Evolutionary conservation across 2,329 filamentous ascomycete species (phyloP).

Genomic region (Aspergillus glaucus): DNA sequence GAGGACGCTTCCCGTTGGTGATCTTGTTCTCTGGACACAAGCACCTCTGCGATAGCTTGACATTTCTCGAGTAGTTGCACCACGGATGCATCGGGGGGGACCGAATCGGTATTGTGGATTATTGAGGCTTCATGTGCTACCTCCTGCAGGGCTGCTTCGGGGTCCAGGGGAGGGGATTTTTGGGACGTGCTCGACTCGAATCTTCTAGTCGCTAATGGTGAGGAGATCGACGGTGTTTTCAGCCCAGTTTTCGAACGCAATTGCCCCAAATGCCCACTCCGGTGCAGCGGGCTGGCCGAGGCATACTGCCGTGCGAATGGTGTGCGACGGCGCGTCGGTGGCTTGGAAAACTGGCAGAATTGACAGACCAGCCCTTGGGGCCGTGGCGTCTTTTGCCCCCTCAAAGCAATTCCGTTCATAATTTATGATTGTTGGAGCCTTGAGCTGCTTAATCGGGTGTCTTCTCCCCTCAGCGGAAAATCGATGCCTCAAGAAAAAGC

Average conservation of each 20-base stretch:
- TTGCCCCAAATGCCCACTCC: slow-evolving; percentile 8
- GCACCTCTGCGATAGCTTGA: slow-evolving; percentile 24
- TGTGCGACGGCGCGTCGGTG: slow-evolving; percentile 12
- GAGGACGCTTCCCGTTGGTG: slow-evolving; percentile 5
- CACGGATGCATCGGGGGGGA: slow-evolving; percentile 31
- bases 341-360: slow-evolving; percentile 31
- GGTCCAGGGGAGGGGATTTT: slow-evolving; percentile 4
- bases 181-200: slow-evolving; percentile 15
- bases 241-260: slow-evolving; percentile 12
- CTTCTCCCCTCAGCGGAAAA: not conserved
- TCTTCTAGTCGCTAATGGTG: slow-evolving; percentile 5
- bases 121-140: slow-evolving; percentile 21
- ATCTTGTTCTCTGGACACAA: slow-evolving; percentile 22
- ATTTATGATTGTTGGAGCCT: not conserved
- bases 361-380: slow-evolving; percentile 29
- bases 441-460: not conserved
- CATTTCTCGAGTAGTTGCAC: slow-evolving; percentile 30
- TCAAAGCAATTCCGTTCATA: slow-evolving; percentile 33
- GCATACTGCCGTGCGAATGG: slow-evolving; percentile 17
- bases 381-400: slow-evolving; percentile 18
- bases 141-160: slow-evolving; percentile 24
- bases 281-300: slow-evolving; percentile 8
- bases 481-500: slow-evolving; percentile 15
- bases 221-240: slow-evolving; percentile 3
- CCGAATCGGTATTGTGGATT: slow-evolving; percentile 23